Evolutionary conservation across 768 basidiomycete genomes (phyloP), one percentile per base, ranked within the genome.

Genomic region (Cystobasidium tubakii): DNA sequence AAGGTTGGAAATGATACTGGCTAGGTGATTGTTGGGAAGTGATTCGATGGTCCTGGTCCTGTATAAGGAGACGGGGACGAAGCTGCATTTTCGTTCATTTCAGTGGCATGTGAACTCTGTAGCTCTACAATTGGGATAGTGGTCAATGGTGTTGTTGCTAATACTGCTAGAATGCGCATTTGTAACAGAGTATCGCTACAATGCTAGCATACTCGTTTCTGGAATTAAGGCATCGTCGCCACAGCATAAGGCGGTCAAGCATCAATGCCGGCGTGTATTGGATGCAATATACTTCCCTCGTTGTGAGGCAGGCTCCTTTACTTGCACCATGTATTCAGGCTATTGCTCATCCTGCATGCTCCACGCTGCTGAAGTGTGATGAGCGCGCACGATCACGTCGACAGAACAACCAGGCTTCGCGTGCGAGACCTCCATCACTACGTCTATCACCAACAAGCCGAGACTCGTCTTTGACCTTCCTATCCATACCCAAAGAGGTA

Each of bases 1-100:
- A 21, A 36, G 66, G 44, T 29, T 74, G 10, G 73, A 74, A 42
- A 27, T 31, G 7, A 55, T 66, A 43, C 1, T 74, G 17, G 27
- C 60, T n/a, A 54, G 23, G 39, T 36, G 65, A 42, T 34, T 42
- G 42, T 7, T n/a, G n/a, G n/a, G n/a, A n/a, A n/a, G n/a, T n/a
- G n/a, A n/a, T n/a, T n/a, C 9, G 46, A 50, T 50, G 21, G 46
- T 50, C 12, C 23, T 36, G 39, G 3, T 33, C 1, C 36, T 63
- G 9, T n/a, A 55, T 55, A 21, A 31, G 21, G 54, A 31, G 29
- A 6, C 6, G 54, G 54, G 54, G 4, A 21, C 15, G 39, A 39
- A 6, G 15, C 7, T 39, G n/a, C n/a, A n/a, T n/a, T n/a, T n/a
- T n/a, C n/a, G n/a, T n/a, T n/a, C n/a, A n/a, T n/a, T n/a, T n/a